Percentiles rank a stretch among this genome's conserved stretches.
These are phyloP conservation scores for Candida smagusa DNA, from an alignment of 1,139 yeast genomes.

Conservation along the genomic window DNA sequence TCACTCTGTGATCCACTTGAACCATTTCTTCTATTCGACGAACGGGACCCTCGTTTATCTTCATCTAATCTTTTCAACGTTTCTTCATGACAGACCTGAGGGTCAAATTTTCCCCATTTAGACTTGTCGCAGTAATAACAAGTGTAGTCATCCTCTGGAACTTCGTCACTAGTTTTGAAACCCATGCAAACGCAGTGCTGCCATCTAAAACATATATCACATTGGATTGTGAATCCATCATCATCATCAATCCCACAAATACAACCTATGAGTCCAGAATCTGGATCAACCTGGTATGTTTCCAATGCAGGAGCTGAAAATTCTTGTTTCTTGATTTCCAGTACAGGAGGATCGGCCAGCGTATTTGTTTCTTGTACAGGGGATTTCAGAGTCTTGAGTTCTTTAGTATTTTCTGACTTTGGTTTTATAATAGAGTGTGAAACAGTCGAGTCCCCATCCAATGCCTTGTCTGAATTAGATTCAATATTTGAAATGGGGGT, in stretches of 20 bases:
- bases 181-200: slow-evolving; percentile 91
- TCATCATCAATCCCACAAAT: slow-evolving; percentile 87
- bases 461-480: no score
- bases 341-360: not conserved
- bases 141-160: slow-evolving; percentile 74
- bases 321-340: not conserved
- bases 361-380: not conserved
- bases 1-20: not conserved
- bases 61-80: slow-evolving; percentile 33
- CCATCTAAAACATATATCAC: slow-evolving; percentile 91
- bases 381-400: not conserved
- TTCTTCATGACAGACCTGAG: slow-evolving; percentile 36
- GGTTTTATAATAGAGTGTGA: no score
- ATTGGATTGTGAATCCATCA: slow-evolving; percentile 93
- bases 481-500: no score
- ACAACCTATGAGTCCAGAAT: slow-evolving; percentile 85
- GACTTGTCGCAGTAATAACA: slow-evolving; percentile 74
- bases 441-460: no score
- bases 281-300: slow-evolving; percentile 66
- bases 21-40: not conserved
- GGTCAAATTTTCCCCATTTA: slow-evolving; percentile 48
- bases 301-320: slow-evolving; percentile 28
- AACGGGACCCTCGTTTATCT: slow-evolving; percentile 4
- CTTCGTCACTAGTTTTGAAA: slow-evolving; percentile 65
- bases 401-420: no score